Conservation (phyloP, 257 asterid species). For the Jacaranda mimosifolia region DNA sequence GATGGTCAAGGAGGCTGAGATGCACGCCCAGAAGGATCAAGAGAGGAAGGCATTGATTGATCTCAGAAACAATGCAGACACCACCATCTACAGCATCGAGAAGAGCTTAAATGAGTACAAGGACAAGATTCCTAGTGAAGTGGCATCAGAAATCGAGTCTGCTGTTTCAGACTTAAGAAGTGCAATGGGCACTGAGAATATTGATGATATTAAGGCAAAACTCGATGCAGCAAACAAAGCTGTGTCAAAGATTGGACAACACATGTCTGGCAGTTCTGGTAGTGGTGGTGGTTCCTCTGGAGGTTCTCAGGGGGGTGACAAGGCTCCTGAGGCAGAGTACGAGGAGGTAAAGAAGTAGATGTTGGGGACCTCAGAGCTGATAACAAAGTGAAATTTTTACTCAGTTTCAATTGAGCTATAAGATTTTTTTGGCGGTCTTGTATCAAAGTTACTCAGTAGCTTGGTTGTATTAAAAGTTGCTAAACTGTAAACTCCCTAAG, state of each 20-base stretch:
- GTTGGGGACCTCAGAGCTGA: neutral
- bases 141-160: constrained; percentile 60
- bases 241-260: constrained; percentile 71
- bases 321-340: constrained; percentile 71
- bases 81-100: constrained; percentile 66
- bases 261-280: constrained; percentile 59
- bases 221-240: constrained; percentile 68
- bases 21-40: constrained; percentile 74
- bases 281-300: constrained; percentile 51
- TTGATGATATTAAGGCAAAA: constrained; percentile 67
- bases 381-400: neutral
- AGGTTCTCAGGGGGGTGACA: constrained; percentile 55
- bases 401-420: constrained; percentile 19
- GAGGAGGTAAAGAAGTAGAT: constrained; percentile 73
- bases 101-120: constrained; percentile 68
- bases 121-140: constrained; percentile 67
- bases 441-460: constrained; percentile 28
- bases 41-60: constrained; percentile 71
- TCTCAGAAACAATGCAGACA: constrained; percentile 64
- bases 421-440: constrained; percentile 35
- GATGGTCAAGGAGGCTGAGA: constrained; percentile 78
- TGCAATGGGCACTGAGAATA: constrained; percentile 50
- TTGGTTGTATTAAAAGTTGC: constrained; percentile 30
- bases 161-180: constrained; percentile 59
- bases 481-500: constrained; percentile 21